These are phyloP conservation scores for Lactarius vividus DNA, from an alignment of 768 basidiomycete species.

Conservation along the genomic window DNA sequence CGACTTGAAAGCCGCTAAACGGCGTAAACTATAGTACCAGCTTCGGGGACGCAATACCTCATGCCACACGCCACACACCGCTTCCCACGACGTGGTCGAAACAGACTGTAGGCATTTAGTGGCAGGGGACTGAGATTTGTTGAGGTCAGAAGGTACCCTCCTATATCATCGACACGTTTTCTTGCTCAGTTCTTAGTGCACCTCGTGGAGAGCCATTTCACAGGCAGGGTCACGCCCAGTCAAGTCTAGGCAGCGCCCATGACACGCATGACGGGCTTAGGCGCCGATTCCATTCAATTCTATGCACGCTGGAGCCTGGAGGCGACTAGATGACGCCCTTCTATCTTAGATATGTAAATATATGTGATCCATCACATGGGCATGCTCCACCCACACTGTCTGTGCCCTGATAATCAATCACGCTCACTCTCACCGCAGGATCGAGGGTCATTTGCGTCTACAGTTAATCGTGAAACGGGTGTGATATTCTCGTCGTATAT, in stretches of 20 bases:
- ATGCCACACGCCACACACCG: too few species aligned
- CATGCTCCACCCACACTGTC: too few species aligned
- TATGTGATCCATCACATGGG: too few species aligned
- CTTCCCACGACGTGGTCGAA: too few species aligned
- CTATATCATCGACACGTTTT: too few species aligned
- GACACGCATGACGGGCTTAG: not conserved
- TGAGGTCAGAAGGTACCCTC: too few species aligned
- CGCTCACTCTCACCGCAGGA: not conserved
- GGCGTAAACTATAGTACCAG: too few species aligned
- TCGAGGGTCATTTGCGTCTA: not conserved
- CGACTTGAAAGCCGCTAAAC: too few species aligned
- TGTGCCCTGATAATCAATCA: not conserved
- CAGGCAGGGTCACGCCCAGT: not conserved
- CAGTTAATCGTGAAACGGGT: not conserved
- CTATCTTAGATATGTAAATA: too few species aligned
- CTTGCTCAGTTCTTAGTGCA: not conserved
- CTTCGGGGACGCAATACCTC: too few species aligned
- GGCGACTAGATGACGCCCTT: not conserved
- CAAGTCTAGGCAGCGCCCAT: not conserved
- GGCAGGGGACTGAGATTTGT: too few species aligned
- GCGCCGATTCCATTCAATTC: not conserved
- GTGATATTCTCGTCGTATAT: not conserved
- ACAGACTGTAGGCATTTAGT: too few species aligned
- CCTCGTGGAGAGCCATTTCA: not conserved
- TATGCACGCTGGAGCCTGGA: not conserved